Percentiles rank a stretch among this genome's conserved stretches.
Evolutionary conservation across 371 early-diverging fungal species (phyloP).

Genomic region (Entomophthora muscae): DNA sequence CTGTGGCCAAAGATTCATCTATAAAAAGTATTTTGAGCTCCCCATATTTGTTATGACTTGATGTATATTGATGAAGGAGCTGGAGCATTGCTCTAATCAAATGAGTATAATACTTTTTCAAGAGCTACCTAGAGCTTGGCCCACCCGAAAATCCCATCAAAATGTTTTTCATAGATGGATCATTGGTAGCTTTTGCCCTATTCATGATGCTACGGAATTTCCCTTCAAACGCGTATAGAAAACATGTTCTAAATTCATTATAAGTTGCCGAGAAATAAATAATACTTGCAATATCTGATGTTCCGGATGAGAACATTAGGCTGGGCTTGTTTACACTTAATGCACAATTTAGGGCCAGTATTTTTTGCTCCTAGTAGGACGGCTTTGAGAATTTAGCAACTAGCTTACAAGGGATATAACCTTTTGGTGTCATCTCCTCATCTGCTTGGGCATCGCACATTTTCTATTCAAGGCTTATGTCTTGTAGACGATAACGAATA

Average conservation of each 20-base stretch:
- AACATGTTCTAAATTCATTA: constrained; percentile 2
- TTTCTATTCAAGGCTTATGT: too few species aligned
- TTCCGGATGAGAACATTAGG: not conserved
- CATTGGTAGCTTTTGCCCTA: not conserved
- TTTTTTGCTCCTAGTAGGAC: not conserved
- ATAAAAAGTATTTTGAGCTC: not conserved
- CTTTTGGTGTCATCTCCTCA: not conserved
- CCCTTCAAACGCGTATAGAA: not conserved
- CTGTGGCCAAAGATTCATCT: constrained; percentile 1
- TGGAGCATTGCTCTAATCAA: not conserved
- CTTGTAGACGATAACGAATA: too few species aligned
- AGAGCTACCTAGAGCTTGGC: constrained; percentile 1
- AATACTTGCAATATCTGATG: not conserved
- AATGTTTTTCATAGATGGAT: not conserved
- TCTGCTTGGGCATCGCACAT: constrained; percentile 6
- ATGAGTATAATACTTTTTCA: not conserved
- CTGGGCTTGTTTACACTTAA: constrained; percentile 1
- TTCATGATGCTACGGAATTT: constrained; percentile 7
- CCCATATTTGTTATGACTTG: not conserved
- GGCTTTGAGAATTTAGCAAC: not conserved
- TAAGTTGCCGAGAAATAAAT: too few species aligned
- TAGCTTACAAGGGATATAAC: not conserved
- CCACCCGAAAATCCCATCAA: not conserved
- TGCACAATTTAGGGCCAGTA: not conserved
- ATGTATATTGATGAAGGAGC: not conserved